phyloP scores from a whole-genome alignment of 805 yeast genomes.

The Maudiozyma turicensis region DNA sequence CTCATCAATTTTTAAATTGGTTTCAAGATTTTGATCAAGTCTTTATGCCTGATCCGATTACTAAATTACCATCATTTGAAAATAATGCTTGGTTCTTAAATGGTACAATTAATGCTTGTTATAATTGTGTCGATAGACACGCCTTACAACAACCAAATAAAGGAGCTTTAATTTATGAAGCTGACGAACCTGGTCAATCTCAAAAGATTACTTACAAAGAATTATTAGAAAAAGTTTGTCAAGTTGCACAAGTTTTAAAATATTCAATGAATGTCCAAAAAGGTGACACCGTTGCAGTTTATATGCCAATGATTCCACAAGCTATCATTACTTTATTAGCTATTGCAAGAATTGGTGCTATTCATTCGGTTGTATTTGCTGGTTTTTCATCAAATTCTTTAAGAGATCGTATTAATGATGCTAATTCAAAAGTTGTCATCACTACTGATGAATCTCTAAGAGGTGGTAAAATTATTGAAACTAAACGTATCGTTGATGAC shows the following conservation, averaged over 20 bases:
- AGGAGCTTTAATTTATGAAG: slow-evolving; percentile 70
- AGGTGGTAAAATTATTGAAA: slow-evolving; percentile 74
- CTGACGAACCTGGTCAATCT: slow-evolving; percentile 60
- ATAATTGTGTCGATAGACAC: slow-evolving; percentile 76
- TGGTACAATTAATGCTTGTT: slow-evolving; percentile 72
- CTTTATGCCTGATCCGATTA: slow-evolving; percentile 30
- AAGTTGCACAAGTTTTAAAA: slow-evolving; percentile 59
- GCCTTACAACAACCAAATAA: slow-evolving; percentile 63
- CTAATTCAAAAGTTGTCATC: slow-evolving; percentile 59
- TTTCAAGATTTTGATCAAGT: slow-evolving; percentile 61
- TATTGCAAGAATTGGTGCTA: slow-evolving; percentile 70
- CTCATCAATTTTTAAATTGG: slow-evolving; percentile 69
- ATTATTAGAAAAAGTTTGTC: slow-evolving; percentile 58
- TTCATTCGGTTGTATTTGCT: slow-evolving; percentile 79
- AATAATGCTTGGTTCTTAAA: slow-evolving; percentile 68
- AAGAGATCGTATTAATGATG: slow-evolving; percentile 63
- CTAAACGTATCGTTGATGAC: slow-evolving; percentile 75
- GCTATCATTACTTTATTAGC: slow-evolving; percentile 71
- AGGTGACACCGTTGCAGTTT: slow-evolving; percentile 81
- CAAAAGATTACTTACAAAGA: slow-evolving; percentile 55
- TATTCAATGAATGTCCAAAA: slow-evolving; percentile 55
- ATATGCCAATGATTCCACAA: slow-evolving; percentile 79
- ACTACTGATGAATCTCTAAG: slow-evolving; percentile 77
- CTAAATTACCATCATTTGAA: slow-evolving; percentile 31
- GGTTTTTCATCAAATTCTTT: slow-evolving; percentile 71